Conservation (phyloP, 2,329 filamentous ascomycete genomes). For the Colletotrichum spinosum region DNA sequence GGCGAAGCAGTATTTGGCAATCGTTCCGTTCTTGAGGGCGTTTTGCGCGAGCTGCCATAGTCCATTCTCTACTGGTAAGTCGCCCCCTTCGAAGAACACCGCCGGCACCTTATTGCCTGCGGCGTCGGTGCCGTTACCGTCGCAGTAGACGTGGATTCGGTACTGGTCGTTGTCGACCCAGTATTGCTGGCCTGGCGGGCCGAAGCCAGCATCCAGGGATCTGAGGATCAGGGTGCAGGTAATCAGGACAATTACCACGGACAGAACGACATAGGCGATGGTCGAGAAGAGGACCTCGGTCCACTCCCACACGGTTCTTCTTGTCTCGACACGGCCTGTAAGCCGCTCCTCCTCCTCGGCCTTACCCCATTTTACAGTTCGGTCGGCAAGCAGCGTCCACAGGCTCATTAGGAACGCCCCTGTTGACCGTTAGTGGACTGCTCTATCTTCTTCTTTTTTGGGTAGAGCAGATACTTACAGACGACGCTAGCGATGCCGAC, state of each 20-base stretch:
- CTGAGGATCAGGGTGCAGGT: conserved; percentile 85
- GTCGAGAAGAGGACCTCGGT: conserved; percentile 81
- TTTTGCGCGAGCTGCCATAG: conserved; percentile 84
- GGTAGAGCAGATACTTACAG: conserved; percentile 55
- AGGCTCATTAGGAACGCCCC: conserved; percentile 82
- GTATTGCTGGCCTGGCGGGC: conserved; percentile 79
- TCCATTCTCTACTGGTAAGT: conserved; percentile 80
- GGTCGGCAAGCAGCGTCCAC: conserved; percentile 84
- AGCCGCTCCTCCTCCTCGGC: conserved; percentile 91
- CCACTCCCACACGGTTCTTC: conserved; percentile 88
- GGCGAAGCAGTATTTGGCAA: conserved; percentile 92
- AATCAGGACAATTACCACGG: conserved; percentile 77
- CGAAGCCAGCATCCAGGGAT: conserved; percentile 80
- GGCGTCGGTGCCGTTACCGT: conserved; percentile 74
- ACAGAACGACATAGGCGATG: conserved; percentile 76
- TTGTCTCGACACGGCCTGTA: conserved; percentile 88
- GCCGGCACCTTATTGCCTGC: conserved; percentile 75
- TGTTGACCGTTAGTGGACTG: conserved; percentile 22
- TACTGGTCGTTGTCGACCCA: conserved; percentile 89
- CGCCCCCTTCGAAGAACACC: conserved; percentile 86
- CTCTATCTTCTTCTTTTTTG: not conserved
- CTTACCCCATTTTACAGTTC: conserved; percentile 91
- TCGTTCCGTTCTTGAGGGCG: conserved; percentile 82
- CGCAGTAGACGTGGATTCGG: conserved; percentile 85
- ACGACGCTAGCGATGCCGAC: conserved; percentile 87